phyloP scores from a whole-genome alignment of 306 rosid genomes.

The Astragalus glycyphyllos region DNA sequence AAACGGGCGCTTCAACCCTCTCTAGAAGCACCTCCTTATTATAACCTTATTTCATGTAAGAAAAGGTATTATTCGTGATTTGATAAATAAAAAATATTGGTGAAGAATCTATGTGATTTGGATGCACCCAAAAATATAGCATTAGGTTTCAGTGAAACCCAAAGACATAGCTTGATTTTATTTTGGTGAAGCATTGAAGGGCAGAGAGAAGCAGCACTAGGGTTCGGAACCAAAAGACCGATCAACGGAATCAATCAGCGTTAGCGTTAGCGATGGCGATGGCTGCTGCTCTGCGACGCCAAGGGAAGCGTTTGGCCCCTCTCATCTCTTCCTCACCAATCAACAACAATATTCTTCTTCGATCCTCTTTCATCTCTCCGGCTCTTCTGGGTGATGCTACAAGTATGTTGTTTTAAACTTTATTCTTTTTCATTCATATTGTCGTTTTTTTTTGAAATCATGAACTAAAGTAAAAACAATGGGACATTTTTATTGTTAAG shows the following conservation, averaged over 20 bases:
- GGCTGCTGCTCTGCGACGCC: conserved; percentile 91
- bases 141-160: too few species aligned
- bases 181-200: too few species aligned
- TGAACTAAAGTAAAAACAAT: neutral
- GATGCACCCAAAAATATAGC: too few species aligned
- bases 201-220: conserved; percentile 44
- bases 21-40: too few species aligned
- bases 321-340: conserved; percentile 63
- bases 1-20: too few species aligned
- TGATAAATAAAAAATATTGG: too few species aligned
- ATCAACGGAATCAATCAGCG: conserved; percentile 35
- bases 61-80: too few species aligned
- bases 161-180: too few species aligned
- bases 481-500: neutral
- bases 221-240: conserved; percentile 43
- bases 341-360: conserved; percentile 33
- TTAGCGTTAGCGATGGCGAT: conserved; percentile 83
- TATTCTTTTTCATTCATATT: neutral
- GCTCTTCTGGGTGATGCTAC: conserved; percentile 94
- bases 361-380: conserved; percentile 51
- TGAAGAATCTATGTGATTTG: too few species aligned
- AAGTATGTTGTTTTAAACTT: conserved; percentile 51
- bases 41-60: too few species aligned
- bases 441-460: neutral
- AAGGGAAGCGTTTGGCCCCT: conserved; percentile 83